phyloP scores from a whole-genome alignment of 1,284 basidiomycete genomes.

The Nidula niveotomentosa region DNA sequence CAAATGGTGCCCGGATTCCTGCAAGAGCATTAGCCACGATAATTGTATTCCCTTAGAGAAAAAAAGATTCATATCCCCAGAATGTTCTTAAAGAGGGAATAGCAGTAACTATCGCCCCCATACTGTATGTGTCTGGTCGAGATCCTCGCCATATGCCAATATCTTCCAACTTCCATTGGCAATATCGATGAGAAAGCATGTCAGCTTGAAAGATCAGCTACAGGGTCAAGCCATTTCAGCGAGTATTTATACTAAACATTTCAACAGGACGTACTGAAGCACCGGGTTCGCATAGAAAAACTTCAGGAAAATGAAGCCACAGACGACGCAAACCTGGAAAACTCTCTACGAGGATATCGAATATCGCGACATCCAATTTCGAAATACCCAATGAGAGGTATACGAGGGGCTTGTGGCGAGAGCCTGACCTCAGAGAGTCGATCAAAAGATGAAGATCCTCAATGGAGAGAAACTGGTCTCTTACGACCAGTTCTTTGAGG shows the following conservation, averaged over 20 bases:
- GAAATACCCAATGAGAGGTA: conserved; percentile 32
- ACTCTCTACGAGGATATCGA: conserved; percentile 28
- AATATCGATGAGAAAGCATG: conserved; percentile 22
- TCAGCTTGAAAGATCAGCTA: conserved; percentile 18
- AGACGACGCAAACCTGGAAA: conserved; percentile 28
- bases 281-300: conserved; percentile 9
- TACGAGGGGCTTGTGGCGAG: conserved; percentile 15
- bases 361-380: conserved; percentile 26
- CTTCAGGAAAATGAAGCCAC: conserved; percentile 26
- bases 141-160: conserved; percentile 36
- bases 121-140: conserved; percentile 23
- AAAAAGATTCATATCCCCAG: conserved; percentile 26
- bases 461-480: conserved; percentile 35
- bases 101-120: conserved; percentile 23
- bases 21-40: not conserved
- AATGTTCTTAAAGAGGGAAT: conserved; percentile 33
- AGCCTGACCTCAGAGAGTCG: conserved; percentile 22
- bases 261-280: conserved; percentile 7
- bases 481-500: conserved; percentile 29
- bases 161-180: conserved; percentile 33
- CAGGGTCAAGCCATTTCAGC: conserved; percentile 1
- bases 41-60: not conserved
- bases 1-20: not conserved
- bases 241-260: not conserved
- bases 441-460: conserved; percentile 19